phyloP scores from a whole-genome alignment of 2,329 filamentous ascomycete species.

The Aspergillus sp. region DNA sequence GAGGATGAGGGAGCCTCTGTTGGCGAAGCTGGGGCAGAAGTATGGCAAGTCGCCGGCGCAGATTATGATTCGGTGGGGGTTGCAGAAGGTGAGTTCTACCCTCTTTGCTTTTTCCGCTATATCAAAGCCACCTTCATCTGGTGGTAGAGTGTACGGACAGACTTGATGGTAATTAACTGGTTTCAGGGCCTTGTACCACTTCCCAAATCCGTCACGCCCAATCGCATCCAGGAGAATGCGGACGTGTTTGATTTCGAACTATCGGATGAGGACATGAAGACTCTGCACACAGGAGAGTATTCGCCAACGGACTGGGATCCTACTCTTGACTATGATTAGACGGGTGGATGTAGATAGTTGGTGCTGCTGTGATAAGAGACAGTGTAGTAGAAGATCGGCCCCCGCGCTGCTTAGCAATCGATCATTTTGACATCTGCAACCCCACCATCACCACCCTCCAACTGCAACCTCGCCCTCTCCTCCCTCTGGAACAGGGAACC shows the following conservation, averaged over 20 bases:
- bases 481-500: not conserved
- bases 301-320: conserved; percentile 62
- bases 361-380: not conserved
- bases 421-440: conserved; percentile 6
- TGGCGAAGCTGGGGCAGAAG: conserved; percentile 63
- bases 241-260: conserved; percentile 63
- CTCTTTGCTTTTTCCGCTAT: not conserved
- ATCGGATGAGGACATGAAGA: conserved; percentile 57
- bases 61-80: conserved; percentile 73
- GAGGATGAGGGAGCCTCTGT: conserved; percentile 66
- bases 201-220: conserved; percentile 60
- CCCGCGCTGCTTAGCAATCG: conserved; percentile 33
- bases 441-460: not conserved
- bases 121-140: not conserved
- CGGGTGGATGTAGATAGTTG: not conserved
- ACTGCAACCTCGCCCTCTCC: not conserved
- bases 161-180: not conserved
- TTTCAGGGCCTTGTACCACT: conserved; percentile 60
- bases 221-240: conserved; percentile 61
- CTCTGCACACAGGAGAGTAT: conserved; percentile 57
- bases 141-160: no score
- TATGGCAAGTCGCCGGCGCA: conserved; percentile 72
- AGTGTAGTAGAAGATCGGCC: not conserved
- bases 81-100: conserved; percentile 67
- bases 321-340: conserved; percentile 33